phyloP scores from a whole-genome alignment of 345 rosid genomes.

The Eucalyptus pauciflora region DNA sequence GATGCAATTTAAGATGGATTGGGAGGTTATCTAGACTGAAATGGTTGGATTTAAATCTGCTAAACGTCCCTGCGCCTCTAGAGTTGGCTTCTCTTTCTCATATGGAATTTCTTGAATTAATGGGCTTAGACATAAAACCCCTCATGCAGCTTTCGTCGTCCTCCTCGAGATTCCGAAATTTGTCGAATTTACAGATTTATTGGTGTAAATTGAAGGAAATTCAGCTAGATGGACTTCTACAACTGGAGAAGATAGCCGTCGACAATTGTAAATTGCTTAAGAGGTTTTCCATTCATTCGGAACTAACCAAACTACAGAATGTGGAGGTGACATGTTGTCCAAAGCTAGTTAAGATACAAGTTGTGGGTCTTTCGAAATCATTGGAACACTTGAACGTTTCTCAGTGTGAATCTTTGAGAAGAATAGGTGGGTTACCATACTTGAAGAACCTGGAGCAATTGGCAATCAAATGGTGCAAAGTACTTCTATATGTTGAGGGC shows the following conservation, averaged over 20 bases:
- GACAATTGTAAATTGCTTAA: neutral
- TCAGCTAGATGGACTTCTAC: neutral
- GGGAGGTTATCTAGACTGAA: too few relatives aligned
- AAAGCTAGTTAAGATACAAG: neutral
- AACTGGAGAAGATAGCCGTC: neutral
- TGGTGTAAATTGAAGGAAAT: neutral
- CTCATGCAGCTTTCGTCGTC: neutral
- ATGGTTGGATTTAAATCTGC: too few relatives aligned
- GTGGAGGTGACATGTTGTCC: neutral
- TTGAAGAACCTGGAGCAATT: neutral
- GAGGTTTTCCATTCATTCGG: neutral
- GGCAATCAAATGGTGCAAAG: neutral
- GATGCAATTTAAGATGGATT: too few relatives aligned
- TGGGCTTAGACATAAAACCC: neutral
- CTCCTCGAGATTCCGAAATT: neutral
- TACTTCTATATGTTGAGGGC: neutral
- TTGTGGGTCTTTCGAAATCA: neutral
- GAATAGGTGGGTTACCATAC: neutral
- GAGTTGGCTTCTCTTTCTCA: too few relatives aligned
- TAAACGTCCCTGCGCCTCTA: too few relatives aligned
- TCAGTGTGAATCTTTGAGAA: neutral
- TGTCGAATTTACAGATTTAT: neutral
- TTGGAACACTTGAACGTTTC: rapidly evolving
- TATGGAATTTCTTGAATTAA: too few relatives aligned
- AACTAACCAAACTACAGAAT: neutral